Evolutionary conservation across 2,329 filamentous ascomycete genomes (phyloP).

Genomic region (Alternaria rosae): DNA sequence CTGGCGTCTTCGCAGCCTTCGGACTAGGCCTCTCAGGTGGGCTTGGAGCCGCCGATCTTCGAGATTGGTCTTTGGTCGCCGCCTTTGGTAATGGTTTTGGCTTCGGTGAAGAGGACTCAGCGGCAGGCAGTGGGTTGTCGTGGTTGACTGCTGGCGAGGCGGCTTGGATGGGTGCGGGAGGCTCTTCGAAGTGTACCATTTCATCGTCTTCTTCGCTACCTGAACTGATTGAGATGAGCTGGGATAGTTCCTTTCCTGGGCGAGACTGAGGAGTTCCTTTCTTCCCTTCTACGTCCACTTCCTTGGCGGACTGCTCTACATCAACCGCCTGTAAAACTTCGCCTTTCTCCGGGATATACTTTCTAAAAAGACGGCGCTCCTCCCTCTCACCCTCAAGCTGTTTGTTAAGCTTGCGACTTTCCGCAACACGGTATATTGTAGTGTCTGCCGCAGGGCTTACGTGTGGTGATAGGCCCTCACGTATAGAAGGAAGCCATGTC

Average conservation of each 20-base stretch:
- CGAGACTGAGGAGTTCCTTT: background rate
- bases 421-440: background rate
- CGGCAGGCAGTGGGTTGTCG: background rate
- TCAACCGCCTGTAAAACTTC: no score
- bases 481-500: accelerated
- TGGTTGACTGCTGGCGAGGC: background rate
- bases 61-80: background rate
- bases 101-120: background rate
- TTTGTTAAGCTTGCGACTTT: background rate
- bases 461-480: background rate
- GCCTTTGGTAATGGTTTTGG: background rate
- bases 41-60: background rate
- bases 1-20: background rate
- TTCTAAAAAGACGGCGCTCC: accelerated
- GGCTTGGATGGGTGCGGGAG: no score
- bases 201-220: background rate
- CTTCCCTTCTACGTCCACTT: accelerated
- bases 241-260: background rate
- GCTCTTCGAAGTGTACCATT: background rate
- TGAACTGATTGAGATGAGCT: background rate
- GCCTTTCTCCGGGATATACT: background rate
- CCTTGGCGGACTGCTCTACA: background rate
- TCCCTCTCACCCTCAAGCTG: background rate
- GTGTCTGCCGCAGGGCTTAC: background rate
- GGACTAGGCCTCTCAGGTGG: background rate